Evolutionary conservation across 169 alveolate genomes (phyloP).

Genomic region (Plasmodium ovale): DNA sequence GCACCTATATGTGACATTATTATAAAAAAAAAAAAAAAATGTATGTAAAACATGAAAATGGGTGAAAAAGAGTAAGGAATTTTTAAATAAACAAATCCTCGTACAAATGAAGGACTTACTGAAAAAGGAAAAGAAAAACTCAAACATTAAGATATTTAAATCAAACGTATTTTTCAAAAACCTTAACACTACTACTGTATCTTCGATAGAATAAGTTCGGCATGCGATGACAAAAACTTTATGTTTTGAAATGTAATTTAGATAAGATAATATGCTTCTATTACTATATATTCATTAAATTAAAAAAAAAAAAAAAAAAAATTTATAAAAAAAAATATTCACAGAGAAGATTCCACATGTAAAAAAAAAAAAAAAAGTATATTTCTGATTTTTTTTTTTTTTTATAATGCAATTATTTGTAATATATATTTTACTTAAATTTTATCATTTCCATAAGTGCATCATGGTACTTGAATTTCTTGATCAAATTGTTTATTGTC

Average conservation of each 20-base stretch:
- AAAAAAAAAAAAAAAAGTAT: neutral
- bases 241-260: slow-evolving; percentile 54
- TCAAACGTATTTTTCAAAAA: slow-evolving; percentile 46
- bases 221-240: slow-evolving; percentile 50
- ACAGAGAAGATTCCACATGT: neutral
- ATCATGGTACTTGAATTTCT: slow-evolving; percentile 35
- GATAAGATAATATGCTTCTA: slow-evolving; percentile 5
- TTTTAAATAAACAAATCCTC: neutral
- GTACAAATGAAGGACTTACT: slow-evolving; percentile 55
- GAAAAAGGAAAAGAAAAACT: slow-evolving; percentile 54
- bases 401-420: too few species aligned
- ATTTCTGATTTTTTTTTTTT: slow-evolving; percentile 6
- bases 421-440: slow-evolving; percentile 15
- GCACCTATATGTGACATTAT: slow-evolving; percentile 40
- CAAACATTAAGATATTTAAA: slow-evolving; percentile 45
- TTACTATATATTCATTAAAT: slow-evolving; percentile 18
- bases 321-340: neutral
- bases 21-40: slow-evolving; percentile 7
- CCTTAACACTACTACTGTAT: slow-evolving; percentile 7
- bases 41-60: slow-evolving; percentile 2
- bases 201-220: slow-evolving; percentile 35
- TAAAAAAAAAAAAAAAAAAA: neutral
- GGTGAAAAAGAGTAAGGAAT: neutral
- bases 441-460: slow-evolving; percentile 36
- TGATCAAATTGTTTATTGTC: slow-evolving; percentile 1